Evolutionary conservation across 305 asterid species (phyloP), one percentile per base, ranked within the genome.

Genomic region (Fraxinus dipetala): DNA sequence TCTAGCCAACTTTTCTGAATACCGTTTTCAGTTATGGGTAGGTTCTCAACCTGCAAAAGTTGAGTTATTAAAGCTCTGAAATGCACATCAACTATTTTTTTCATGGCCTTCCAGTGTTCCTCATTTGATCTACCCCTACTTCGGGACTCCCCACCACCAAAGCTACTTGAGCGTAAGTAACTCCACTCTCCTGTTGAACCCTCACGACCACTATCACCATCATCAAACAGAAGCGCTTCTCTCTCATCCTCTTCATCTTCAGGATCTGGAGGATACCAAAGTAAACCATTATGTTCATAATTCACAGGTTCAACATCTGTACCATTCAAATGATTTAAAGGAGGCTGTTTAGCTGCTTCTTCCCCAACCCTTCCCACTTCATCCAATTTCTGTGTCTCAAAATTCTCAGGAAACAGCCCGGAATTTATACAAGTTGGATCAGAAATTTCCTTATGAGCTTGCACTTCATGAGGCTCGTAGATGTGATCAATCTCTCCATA

Each of bases 251-350:
- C 97, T 78, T 87, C 94, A 80, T 89, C 89, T 80, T 91, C 97
- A 82, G 98, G 95, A 80, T 92, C 97, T 38, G 98, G 97, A 24
- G 97, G 98, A 75, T 90, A 83, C 97, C 97, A 93, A 79, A 93
- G 88, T 78, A 85, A 86, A 75, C 79, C 86, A 87, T 90, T 91
- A 82, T 88, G 89, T 79, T 92, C 97, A 84, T 88, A 91, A 86
- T 93, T 97, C 82, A 93, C 89, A 51, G 91, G 83, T 79, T 88
- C 94, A 83, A 81, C 30, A 77, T 86, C 90, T 30, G 78, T 87
- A 80, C 48, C 91, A 84, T 85, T 85, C 84, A 77, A 80, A 83
- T 59, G 89, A 79, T 81, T 72, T 45, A 84, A 45, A 80, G 90
- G 75, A 81, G 85, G 72, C 56, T 81, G 87, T 34, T 69, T 84